Base-by-base conservation (phyloP, 371 early-diverging fungal species). In the Mucor mucedo region DNA sequence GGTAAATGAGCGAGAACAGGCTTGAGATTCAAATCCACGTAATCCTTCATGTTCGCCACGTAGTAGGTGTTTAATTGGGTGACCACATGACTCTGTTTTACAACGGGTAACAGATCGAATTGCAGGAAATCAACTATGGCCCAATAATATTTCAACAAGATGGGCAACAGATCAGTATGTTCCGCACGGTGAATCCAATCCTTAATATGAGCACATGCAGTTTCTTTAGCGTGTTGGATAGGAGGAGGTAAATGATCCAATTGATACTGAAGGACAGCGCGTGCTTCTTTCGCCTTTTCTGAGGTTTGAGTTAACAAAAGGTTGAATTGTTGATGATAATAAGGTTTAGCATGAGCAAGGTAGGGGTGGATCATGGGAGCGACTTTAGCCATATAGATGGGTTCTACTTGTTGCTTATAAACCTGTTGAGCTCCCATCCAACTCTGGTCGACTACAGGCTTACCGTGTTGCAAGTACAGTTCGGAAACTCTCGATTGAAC, bases 381-480 rank as follows among this genome's bases (percentile, higher is more conserved):
- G 8, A 30, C 29, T 13, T 59, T 59, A 28, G 16, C 40, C 30
- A 59, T 4, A 13, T 38, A 49, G 0, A 13, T 5, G 21, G 65
- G 64, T 9, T 38, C 28, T 1, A 58, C 35, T 16, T 65, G 14
- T 3, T 53, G 10, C 3, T 13, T 29, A 35, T 48, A 55, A 21
- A 47, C 27, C 3, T 45, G 27, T 0, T 41, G 44, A 2, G 41
- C 48, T 9, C 14, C 45, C 1, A 27, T n/a, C 11, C 35, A 39
- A 5, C 52, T 42, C 16, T 47, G n/a, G 7, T 53, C 16, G 28
- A 65, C 16, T 6, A 14, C 4, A 16, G 58, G 54, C 8, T 47
- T 53, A 35, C 52, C 66, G 5, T 65, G 35, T 14, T 55, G 47
- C 14, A n/a, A 21, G 28, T 65, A 60, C 6, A 60, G n/a, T 2